phyloP scores from a whole-genome alignment of 306 rosid species.

The Medicago ruthenica region DNA sequence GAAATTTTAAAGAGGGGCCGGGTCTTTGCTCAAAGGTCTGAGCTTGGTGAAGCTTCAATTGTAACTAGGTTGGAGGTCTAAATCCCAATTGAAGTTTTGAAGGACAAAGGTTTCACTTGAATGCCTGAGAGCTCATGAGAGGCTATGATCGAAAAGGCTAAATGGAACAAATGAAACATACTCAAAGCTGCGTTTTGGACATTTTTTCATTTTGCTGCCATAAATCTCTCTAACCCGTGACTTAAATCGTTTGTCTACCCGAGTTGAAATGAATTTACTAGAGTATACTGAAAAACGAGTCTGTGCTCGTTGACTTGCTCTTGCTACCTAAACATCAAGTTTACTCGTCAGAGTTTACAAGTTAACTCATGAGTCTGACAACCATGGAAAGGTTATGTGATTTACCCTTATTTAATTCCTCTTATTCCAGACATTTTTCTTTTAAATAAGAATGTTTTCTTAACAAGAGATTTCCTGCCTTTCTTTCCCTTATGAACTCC shows the following conservation, averaged over 20 bases:
- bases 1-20: slow-evolving; percentile 7
- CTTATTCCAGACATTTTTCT: not conserved
- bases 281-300: not conserved
- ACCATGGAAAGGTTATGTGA: not conserved
- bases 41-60: not conserved
- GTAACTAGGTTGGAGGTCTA: not conserved
- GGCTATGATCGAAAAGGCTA: not conserved
- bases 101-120: not conserved
- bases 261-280: not conserved
- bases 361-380: not conserved
- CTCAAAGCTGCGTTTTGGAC: not conserved
- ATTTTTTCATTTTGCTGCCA: not conserved
- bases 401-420: not conserved
- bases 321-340: slow-evolving; percentile 6
- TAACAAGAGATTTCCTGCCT: not conserved
- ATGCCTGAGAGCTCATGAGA: not conserved
- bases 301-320: not conserved
- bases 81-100: not conserved
- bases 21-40: not conserved
- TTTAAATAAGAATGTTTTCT: not conserved
- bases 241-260: not conserved
- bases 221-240: not conserved
- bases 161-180: slow-evolving; percentile 11
- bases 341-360: not conserved
- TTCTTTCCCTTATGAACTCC: not conserved